phyloP scores from a whole-genome alignment of 1,139 yeast species.

The Suzukiozyma palmioleophila region DNA sequence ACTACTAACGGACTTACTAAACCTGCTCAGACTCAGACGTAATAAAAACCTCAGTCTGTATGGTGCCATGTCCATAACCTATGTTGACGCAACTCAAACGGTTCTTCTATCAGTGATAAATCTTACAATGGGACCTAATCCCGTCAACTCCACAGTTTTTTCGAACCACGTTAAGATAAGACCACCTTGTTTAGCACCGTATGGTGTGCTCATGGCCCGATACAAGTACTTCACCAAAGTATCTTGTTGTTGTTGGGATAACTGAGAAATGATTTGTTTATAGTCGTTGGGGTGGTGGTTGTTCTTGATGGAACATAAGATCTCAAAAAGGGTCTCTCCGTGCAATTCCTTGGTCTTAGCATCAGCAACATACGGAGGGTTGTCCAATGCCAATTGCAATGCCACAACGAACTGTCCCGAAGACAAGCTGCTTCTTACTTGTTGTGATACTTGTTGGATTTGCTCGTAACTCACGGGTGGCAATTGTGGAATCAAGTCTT shows the following conservation, averaged over 20 bases:
- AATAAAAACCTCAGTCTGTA: too few relatives aligned
- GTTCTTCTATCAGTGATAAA: conserved; percentile 83
- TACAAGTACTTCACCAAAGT: conserved; percentile 80
- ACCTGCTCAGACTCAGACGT: too few relatives aligned
- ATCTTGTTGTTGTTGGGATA: conserved; percentile 66
- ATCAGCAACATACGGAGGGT: conserved; percentile 82
- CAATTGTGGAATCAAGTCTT: conserved; percentile 56
- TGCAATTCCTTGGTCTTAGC: conserved; percentile 49
- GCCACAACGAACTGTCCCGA: conserved; percentile 73
- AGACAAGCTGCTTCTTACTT: conserved; percentile 59
- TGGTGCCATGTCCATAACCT: neutral
- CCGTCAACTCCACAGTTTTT: conserved; percentile 76
- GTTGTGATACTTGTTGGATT: conserved; percentile 50
- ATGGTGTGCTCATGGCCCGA: conserved; percentile 73
- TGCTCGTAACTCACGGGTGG: conserved; percentile 43
- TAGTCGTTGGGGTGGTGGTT: conserved; percentile 53
- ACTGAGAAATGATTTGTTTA: conserved; percentile 50
- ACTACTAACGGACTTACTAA: too few relatives aligned
- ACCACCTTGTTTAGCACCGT: conserved; percentile 86
- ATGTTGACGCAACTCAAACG: conserved; percentile 34
- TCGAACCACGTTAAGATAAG: conserved; percentile 88
- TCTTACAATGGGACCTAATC: conserved; percentile 86
- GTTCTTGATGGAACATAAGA: conserved; percentile 70
- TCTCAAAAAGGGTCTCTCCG: conserved; percentile 61
- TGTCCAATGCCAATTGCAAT: conserved; percentile 54